Conservation (phyloP, 176 grass and related monocot species). For the Carex pumila region DNA sequence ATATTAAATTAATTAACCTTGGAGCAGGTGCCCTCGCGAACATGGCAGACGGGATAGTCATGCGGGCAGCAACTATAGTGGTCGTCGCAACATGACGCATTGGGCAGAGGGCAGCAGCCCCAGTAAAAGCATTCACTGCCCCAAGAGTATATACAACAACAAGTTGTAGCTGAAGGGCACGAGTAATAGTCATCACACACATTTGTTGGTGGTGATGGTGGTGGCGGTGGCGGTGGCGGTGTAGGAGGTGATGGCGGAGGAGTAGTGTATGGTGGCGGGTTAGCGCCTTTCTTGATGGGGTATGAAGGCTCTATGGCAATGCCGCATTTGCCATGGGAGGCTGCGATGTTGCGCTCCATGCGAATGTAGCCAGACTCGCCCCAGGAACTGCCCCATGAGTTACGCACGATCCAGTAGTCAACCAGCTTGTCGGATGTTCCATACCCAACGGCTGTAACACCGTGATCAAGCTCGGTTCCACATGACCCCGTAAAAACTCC, state of each 20-base stretch:
- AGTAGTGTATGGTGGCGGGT: slow-evolving; percentile 12
- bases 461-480: slow-evolving; percentile 34
- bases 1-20: neutral
- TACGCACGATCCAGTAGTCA: slow-evolving; percentile 66
- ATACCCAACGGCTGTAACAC: slow-evolving; percentile 38
- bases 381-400: slow-evolving; percentile 46
- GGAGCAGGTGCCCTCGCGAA: slow-evolving; percentile 25
- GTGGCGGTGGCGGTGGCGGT: slow-evolving; percentile 22
- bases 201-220: slow-evolving; percentile 20
- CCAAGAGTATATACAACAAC: slow-evolving; percentile 39
- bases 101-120: slow-evolving; percentile 42
- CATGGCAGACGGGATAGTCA: slow-evolving; percentile 43
- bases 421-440: slow-evolving; percentile 18
- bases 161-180: slow-evolving; percentile 32
- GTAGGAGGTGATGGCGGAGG: slow-evolving; percentile 2
- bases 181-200: slow-evolving; percentile 29
- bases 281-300: slow-evolving; percentile 29
- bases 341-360: slow-evolving; percentile 27
- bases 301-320: slow-evolving; percentile 42
- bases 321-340: slow-evolving; percentile 26
- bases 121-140: slow-evolving; percentile 25
- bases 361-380: slow-evolving; percentile 46
- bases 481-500: slow-evolving; percentile 8
- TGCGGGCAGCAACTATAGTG: slow-evolving; percentile 47
- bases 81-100: slow-evolving; percentile 37